Evolutionary conservation across 2,329 filamentous ascomycete genomes (phyloP).

Genomic region (Aureobasidium leucospermi): DNA sequence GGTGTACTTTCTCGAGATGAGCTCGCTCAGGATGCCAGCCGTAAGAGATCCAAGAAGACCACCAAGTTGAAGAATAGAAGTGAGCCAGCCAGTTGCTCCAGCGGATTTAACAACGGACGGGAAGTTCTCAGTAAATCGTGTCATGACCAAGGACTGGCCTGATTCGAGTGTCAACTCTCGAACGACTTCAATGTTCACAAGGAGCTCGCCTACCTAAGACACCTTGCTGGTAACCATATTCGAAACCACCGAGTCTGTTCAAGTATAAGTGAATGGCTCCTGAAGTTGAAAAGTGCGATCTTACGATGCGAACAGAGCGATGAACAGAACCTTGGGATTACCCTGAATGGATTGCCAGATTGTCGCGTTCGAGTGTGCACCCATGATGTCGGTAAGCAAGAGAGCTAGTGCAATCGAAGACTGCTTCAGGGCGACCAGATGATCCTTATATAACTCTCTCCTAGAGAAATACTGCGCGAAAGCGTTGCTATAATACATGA

Average conservation of each 20-base stretch:
- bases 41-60: slow-evolving; percentile 36
- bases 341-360: neutral
- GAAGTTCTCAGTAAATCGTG: slow-evolving; percentile 20
- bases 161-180: neutral
- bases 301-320: slow-evolving; percentile 7
- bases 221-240: slow-evolving; percentile 50
- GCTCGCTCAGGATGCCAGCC: slow-evolving; percentile 42
- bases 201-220: slow-evolving; percentile 32
- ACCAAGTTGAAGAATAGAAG: slow-evolving; percentile 43
- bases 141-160: slow-evolving; percentile 48
- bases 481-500: neutral
- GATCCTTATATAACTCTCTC: neutral
- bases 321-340: slow-evolving; percentile 2
- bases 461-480: neutral
- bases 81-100: slow-evolving; percentile 20
- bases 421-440: neutral
- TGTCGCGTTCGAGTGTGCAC: slow-evolving; percentile 1
- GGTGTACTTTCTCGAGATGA: slow-evolving; percentile 47
- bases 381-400: neutral
- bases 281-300: neutral
- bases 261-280: neutral
- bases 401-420: neutral
- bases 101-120: neutral
- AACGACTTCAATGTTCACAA: neutral
- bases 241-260: slow-evolving; percentile 43